Conservation (phyloP, 345 rosid genomes). For the Trapa incisa region DNA sequence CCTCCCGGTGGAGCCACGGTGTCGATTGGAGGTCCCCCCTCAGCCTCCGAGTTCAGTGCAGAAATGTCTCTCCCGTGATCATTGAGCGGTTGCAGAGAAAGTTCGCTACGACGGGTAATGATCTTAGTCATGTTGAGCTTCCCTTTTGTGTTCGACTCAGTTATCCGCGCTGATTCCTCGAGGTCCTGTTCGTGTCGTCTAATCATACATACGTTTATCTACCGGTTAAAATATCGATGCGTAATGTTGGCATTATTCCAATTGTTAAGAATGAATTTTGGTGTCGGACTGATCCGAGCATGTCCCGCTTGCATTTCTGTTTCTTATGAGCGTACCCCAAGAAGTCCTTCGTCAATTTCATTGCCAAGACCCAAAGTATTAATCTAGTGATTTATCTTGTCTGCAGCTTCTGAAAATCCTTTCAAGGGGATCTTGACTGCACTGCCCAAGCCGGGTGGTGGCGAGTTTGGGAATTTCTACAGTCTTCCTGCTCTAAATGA, state of each 20-base stretch:
- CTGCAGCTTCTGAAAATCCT: conserved; percentile 83
- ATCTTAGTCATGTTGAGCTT: background rate
- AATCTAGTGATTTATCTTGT: background rate
- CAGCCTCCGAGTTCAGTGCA: conserved; percentile 54
- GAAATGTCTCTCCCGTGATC: conserved; percentile 44
- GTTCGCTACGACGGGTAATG: conserved; percentile 22
- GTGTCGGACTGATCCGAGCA: too few species aligned
- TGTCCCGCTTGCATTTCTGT: too few species aligned
- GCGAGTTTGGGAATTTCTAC: conserved; percentile 87
- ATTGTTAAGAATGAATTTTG: too few species aligned
- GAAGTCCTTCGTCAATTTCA: too few species aligned
- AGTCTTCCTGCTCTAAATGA: conserved; percentile 89
- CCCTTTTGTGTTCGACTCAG: background rate
- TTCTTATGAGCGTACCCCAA: too few species aligned
- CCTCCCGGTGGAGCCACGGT: conserved; percentile 69
- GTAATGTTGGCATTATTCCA: too few species aligned
- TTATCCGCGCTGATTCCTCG: background rate
- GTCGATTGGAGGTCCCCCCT: conserved; percentile 48
- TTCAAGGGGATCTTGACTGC: conserved; percentile 61
- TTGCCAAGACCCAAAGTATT: background rate
- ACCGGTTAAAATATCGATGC: background rate
- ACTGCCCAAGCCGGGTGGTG: conserved; percentile 93
- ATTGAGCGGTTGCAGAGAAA: conserved; percentile 44
- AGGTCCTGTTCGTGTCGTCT: background rate
- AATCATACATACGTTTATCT: background rate